Conservation (phyloP, 306 rosid genomes). For the Biancaea sappan region DNA sequence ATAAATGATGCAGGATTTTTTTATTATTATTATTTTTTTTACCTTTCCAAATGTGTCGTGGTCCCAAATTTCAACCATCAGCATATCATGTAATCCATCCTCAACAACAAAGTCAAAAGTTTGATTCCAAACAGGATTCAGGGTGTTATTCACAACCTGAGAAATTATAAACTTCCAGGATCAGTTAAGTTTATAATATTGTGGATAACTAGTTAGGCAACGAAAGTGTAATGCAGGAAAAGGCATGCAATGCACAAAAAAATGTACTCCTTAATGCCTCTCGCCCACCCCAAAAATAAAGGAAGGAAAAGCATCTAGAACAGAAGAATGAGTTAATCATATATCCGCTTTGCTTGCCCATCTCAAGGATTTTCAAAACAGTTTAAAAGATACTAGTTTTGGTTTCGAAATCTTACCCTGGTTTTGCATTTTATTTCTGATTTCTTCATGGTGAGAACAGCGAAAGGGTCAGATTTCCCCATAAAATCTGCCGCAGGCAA, state of each 20-base stretch:
- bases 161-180: conserved; percentile 27
- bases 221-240: conserved; percentile 17
- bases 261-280: conserved; percentile 25
- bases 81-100: conserved; percentile 97
- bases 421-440: conserved; percentile 79
- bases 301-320: conserved; percentile 17
- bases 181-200: conserved; percentile 21
- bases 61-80: conserved; percentile 85
- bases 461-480: conserved; percentile 97
- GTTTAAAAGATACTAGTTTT: background rate
- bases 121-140: conserved; percentile 98
- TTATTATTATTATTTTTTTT: background rate
- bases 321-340: background rate
- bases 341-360: background rate
- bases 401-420: conserved; percentile 60
- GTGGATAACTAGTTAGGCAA: conserved; percentile 14
- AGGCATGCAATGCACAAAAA: background rate
- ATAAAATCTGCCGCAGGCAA: conserved; percentile 82
- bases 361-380: conserved; percentile 21
- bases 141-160: conserved; percentile 88
- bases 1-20: background rate
- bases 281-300: conserved; percentile 28
- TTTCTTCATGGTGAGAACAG: conserved; percentile 81
- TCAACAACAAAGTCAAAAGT: conserved; percentile 95
- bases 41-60: conserved; percentile 99